These are phyloP conservation scores for Myxozyma mucilagina DNA, from an alignment of 805 yeast species.

Conservation along the genomic window DNA sequence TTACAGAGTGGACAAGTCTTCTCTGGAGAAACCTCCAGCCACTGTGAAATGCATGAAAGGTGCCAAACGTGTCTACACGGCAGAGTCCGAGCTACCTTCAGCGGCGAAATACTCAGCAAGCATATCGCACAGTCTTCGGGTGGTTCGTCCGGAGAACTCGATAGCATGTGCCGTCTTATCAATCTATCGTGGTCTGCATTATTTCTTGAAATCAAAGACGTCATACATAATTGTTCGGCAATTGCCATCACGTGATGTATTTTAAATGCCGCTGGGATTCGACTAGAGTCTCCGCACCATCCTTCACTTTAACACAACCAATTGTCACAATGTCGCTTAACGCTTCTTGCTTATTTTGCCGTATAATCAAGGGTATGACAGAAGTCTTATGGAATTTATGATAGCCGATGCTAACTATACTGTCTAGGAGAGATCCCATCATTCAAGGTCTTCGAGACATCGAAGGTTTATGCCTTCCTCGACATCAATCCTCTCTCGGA, in stretches of 20 bases:
- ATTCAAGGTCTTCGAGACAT: slow-evolving; percentile 85
- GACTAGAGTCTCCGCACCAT: neutral
- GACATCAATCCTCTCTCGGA: slow-evolving; percentile 57
- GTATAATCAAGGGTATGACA: slow-evolving; percentile 12
- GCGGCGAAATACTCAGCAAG: slow-evolving; percentile 1
- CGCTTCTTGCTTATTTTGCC: slow-evolving; percentile 17
- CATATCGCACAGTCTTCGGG: slow-evolving; percentile 26
- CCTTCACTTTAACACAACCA: neutral
- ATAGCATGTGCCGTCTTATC: neutral
- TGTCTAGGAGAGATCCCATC: slow-evolving; percentile 85
- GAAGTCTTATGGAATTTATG: neutral
- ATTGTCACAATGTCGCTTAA: slow-evolving; percentile 5
- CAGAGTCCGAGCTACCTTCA: slow-evolving; percentile 8
- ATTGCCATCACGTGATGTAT: neutral
- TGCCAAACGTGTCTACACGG: slow-evolving; percentile 28
- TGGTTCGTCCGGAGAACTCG: neutral
- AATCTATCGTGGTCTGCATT: neutral
- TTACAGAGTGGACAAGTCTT: slow-evolving; percentile 27
- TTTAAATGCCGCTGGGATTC: neutral
- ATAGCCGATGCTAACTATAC: neutral
- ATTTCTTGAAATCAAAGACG: too few relatives aligned
- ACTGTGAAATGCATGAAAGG: slow-evolving; percentile 20
- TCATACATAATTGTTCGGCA: neutral
- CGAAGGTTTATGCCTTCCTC: slow-evolving; percentile 72
- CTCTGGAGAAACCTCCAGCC: slow-evolving; percentile 22